Evolutionary conservation across 2,329 filamentous ascomycete genomes (phyloP).

Genomic region (Pseudogymnoascus destructans): DNA sequence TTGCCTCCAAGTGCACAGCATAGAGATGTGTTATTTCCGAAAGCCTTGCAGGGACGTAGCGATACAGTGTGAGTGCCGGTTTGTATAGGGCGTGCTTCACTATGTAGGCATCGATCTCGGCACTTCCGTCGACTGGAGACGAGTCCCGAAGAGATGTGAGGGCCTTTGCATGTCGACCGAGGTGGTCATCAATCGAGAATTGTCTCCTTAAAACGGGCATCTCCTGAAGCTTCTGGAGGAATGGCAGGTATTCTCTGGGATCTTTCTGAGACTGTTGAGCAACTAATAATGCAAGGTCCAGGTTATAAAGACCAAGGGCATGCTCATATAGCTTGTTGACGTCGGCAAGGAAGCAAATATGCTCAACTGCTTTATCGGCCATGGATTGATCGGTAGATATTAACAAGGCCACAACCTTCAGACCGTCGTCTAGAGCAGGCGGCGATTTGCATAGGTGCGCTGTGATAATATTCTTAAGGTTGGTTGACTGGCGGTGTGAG

Average conservation of each 20-base stretch:
- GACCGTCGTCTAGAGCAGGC: slow-evolving; percentile 75
- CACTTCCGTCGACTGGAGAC: slow-evolving; percentile 42
- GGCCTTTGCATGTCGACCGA: slow-evolving; percentile 65
- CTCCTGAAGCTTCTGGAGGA: slow-evolving; percentile 75
- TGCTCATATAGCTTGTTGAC: slow-evolving; percentile 85
- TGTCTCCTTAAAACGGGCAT: slow-evolving; percentile 56
- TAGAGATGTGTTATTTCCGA: slow-evolving; percentile 62
- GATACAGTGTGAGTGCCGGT: slow-evolving; percentile 65
- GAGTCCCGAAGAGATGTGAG: slow-evolving; percentile 62
- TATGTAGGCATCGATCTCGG: slow-evolving; percentile 66
- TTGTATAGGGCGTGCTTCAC: slow-evolving; percentile 70
- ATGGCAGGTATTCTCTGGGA: slow-evolving; percentile 87
- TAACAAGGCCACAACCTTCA: slow-evolving; percentile 65
- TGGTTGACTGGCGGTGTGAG: slow-evolving; percentile 45
- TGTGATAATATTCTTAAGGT: slow-evolving; percentile 83
- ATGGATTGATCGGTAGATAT: slow-evolving; percentile 53
- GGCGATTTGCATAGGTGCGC: slow-evolving; percentile 89
- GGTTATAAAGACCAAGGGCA: slow-evolving; percentile 78
- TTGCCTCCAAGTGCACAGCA: slow-evolving; percentile 60
- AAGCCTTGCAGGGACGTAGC: slow-evolving; percentile 60
- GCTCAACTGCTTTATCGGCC: slow-evolving; percentile 81
- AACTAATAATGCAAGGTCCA: slow-evolving; percentile 78
- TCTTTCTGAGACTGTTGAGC: slow-evolving; percentile 95
- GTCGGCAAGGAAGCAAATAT: slow-evolving; percentile 95
- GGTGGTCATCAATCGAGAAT: slow-evolving; percentile 81